A percentile compares a stretch with the other conserved stretches of the same genome.
phyloP scores from a whole-genome alignment of 306 rosid species.

The Trifolium dubium region DNA sequence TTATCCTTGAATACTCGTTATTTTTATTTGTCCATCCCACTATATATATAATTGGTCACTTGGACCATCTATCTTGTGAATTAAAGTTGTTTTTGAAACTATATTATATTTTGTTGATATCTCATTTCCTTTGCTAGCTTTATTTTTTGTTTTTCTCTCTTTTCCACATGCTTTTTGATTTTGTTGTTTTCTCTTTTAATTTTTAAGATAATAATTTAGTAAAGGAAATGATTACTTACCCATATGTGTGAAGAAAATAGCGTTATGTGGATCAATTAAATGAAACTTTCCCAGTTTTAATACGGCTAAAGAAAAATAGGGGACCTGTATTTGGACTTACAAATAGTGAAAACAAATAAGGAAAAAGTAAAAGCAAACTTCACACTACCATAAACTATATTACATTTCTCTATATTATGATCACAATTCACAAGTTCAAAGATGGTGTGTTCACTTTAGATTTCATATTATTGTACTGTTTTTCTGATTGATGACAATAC shows the following conservation, averaged over 20 bases:
- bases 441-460: slow-evolving; percentile 43
- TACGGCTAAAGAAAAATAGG: slow-evolving; percentile 45
- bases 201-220: slow-evolving; percentile 38
- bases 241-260: slow-evolving; percentile 46
- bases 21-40: too few relatives aligned
- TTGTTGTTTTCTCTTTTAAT: slow-evolving; percentile 45
- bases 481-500: slow-evolving; percentile 46
- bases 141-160: slow-evolving; percentile 45
- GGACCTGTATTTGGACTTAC: slow-evolving; percentile 50
- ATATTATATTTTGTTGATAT: slow-evolving; percentile 14
- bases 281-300: slow-evolving; percentile 28
- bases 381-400: slow-evolving; percentile 26
- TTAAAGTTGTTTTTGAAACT: slow-evolving; percentile 41
- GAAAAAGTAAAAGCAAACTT: slow-evolving; percentile 45
- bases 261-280: not conserved
- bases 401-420: slow-evolving; percentile 20
- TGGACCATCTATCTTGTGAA: slow-evolving; percentile 37
- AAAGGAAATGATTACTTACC: slow-evolving; percentile 54
- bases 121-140: slow-evolving; percentile 45
- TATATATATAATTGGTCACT: not conserved
- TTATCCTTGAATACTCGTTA: too few relatives aligned
- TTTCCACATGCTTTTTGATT: slow-evolving; percentile 40
- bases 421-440: slow-evolving; percentile 33
- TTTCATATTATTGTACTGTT: slow-evolving; percentile 34
- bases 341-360: slow-evolving; percentile 37